These are phyloP conservation scores for Brasilioporus rufonigricans DNA, from an alignment of 768 basidiomycete species.

Conservation along the genomic window DNA sequence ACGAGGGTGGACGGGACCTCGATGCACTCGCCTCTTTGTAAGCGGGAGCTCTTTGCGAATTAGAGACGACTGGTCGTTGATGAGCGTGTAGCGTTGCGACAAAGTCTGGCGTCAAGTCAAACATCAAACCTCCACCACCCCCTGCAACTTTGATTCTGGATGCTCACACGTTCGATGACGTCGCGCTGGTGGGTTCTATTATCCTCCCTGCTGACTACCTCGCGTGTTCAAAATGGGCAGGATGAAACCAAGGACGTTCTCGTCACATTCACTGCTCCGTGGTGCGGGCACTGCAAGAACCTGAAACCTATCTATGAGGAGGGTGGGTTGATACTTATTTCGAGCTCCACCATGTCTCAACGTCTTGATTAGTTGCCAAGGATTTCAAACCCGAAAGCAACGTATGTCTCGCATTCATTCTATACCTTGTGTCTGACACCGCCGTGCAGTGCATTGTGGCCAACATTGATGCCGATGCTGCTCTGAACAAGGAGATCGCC, in stretches of 20 bases:
- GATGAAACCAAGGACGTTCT: constrained; percentile 77
- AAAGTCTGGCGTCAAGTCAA: constrained; percentile 83
- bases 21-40: constrained; percentile 76
- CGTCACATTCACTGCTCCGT: constrained; percentile 80
- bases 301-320: constrained; percentile 87
- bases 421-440: constrained; percentile 1
- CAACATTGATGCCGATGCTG: constrained; percentile 87
- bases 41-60: constrained; percentile 23
- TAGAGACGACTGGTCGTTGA: not conserved
- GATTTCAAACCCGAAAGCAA: constrained; percentile 76
- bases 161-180: constrained; percentile 67
- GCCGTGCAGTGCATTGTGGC: constrained; percentile 75
- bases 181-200: constrained; percentile 59
- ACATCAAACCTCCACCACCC: constrained; percentile 80
- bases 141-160: constrained; percentile 68
- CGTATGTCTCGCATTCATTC: constrained; percentile 39
- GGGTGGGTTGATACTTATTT: constrained; percentile 36
- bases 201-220: not conserved
- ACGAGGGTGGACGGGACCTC: constrained; percentile 78
- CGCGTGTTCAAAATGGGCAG: constrained; percentile 30
- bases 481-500: constrained; percentile 70
- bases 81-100: constrained; percentile 54
- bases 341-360: not conserved
- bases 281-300: constrained; percentile 95
- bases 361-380: constrained; percentile 54